These are phyloP conservation scores for Phlyctochytrium planicorne DNA, from an alignment of 192 early-diverging fungal genomes.

Conservation along the genomic window DNA sequence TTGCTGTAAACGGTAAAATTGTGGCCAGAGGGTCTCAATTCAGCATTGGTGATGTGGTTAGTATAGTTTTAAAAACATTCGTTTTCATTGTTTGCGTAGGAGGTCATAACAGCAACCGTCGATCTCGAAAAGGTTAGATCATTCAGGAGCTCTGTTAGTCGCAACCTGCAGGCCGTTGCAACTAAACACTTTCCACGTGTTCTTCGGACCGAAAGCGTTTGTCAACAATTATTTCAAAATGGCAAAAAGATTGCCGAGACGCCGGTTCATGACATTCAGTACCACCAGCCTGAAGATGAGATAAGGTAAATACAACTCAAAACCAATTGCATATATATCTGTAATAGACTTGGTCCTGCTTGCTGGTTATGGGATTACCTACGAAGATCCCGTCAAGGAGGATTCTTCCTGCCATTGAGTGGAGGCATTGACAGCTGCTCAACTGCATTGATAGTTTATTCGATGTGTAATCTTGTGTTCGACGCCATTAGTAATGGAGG, in stretches of 20 bases:
- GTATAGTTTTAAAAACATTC: conserved; percentile 18
- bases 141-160: conserved; percentile 70
- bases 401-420: conserved; percentile 93
- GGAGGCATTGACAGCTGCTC: conserved; percentile 98
- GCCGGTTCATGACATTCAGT: conserved; percentile 42
- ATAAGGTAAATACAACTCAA: conserved; percentile 50
- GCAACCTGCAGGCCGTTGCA: conserved; percentile 77
- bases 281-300: conserved; percentile 84
- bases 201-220: conserved; percentile 37
- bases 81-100: conserved; percentile 48
- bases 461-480: conserved; percentile 86
- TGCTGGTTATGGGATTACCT: conserved; percentile 99
- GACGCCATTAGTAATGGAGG: conserved; percentile 62
- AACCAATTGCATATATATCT: not conserved
- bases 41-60: conserved; percentile 83
- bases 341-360: conserved; percentile 72
- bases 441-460: conserved; percentile 78
- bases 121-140: conserved; percentile 88
- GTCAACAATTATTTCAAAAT: conserved; percentile 1
- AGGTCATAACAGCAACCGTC: conserved; percentile 87
- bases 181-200: conserved; percentile 67
- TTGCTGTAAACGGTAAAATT: conserved; percentile 85
- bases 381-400: conserved; percentile 77
- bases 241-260: not conserved
- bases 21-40: conserved; percentile 92